Conservation (phyloP, 129 eudicot species). For the Escallonia herrerae region DNA sequence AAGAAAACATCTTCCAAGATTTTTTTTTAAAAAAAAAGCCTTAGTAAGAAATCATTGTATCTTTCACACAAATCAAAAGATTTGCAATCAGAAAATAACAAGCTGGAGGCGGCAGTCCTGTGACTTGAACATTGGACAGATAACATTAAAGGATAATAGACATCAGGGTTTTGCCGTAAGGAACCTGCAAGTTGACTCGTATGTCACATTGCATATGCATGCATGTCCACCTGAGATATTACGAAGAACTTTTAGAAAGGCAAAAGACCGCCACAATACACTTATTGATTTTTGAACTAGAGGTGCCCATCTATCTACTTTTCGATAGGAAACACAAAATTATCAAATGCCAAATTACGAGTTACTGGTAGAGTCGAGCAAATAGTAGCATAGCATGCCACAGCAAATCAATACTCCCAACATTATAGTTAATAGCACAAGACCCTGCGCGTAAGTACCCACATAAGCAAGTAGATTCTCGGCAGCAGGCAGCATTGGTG, state of each 20-base stretch:
- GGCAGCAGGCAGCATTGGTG: too few relatives aligned
- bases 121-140: constrained; percentile 2
- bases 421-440: too few relatives aligned
- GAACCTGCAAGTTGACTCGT: constrained; percentile 82
- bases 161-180: constrained; percentile 11
- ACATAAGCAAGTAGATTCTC: too few relatives aligned
- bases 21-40: background rate
- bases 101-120: background rate
- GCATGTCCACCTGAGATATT: constrained; percentile 59
- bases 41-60: background rate
- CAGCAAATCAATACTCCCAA: too few relatives aligned
- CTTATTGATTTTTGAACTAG: background rate
- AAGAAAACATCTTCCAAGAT: background rate
- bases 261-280: background rate
- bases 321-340: background rate
- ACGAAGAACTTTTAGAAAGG: background rate
- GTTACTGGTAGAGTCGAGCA: background rate
- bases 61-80: background rate
- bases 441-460: too few relatives aligned
- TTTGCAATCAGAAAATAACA: background rate
- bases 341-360: background rate
- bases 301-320: background rate
- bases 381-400: background rate
- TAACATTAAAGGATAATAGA: constrained; percentile 4
- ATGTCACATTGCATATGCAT: constrained; percentile 67